Percentiles rank a stretch among this genome's conserved stretches.
phyloP scores from a whole-genome alignment of 306 rosid genomes.

The Prosopis cineraria region DNA sequence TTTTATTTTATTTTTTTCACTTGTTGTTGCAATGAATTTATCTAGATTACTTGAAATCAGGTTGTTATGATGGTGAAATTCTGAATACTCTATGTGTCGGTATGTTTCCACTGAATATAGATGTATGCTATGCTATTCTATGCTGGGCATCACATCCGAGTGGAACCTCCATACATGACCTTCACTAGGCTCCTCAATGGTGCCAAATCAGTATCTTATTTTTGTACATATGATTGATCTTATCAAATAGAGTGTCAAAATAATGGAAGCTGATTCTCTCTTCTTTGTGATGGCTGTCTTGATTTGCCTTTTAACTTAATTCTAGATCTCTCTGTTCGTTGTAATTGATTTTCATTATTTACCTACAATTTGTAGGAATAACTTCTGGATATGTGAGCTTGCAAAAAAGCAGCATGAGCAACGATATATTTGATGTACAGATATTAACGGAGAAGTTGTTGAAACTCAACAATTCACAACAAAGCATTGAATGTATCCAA shows the following conservation, averaged over 20 bases:
- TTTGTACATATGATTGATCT: background rate
- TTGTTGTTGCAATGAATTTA: slow-evolving; percentile 1
- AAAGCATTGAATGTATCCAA: slow-evolving; percentile 93
- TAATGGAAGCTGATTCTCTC: slow-evolving; percentile 23
- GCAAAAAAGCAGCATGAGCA: slow-evolving; percentile 46
- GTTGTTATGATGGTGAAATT: background rate
- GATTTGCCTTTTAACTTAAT: too few relatives aligned
- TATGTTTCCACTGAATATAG: slow-evolving; percentile 5
- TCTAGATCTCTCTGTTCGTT: slow-evolving; percentile 14
- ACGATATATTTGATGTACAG: slow-evolving; percentile 64
- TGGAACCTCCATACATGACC: background rate
- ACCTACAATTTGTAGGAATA: slow-evolving; percentile 32
- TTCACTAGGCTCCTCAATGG: background rate
- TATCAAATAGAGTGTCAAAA: slow-evolving; percentile 4
- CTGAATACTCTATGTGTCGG: background rate
- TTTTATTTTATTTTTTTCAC: background rate
- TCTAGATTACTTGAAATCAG: background rate
- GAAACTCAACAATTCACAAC: slow-evolving; percentile 87
- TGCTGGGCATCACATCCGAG: background rate
- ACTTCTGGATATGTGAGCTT: slow-evolving; percentile 42
- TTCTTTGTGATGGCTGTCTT: slow-evolving; percentile 7
- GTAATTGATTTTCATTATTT: background rate
- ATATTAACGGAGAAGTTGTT: slow-evolving; percentile 68
- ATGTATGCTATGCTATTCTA: background rate
- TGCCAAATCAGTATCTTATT: background rate